Evolutionary conservation across 495 filamentous ascomycete genomes (phyloP).

Genomic region (Neurospora sp.): DNA sequence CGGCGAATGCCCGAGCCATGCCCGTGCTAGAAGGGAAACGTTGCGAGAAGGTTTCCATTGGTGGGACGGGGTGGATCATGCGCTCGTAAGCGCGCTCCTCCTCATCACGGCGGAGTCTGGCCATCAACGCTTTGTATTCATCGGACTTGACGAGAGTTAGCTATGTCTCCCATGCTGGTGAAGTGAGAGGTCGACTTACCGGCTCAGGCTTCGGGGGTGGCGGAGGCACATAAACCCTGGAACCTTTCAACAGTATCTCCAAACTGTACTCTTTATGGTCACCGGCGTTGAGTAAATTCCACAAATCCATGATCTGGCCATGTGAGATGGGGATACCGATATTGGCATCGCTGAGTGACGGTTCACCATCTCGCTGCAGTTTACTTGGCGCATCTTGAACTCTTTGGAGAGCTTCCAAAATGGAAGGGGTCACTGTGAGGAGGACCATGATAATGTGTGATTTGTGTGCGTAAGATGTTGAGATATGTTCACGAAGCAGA

Average conservation of each 20-base stretch:
- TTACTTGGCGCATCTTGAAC: not conserved
- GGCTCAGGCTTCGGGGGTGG: constrained; percentile 69
- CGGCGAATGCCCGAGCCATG: constrained; percentile 40
- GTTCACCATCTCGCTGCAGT: constrained; percentile 18
- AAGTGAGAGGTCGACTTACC: constrained; percentile 35
- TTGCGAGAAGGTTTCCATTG: constrained; percentile 45
- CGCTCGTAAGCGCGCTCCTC: constrained; percentile 71
- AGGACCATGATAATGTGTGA: constrained; percentile 52
- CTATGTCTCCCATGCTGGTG: not conserved
- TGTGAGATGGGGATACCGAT: constrained; percentile 70
- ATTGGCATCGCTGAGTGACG: constrained; percentile 34
- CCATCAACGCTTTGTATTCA: constrained; percentile 87
- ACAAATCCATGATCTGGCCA: constrained; percentile 60
- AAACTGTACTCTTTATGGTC: constrained; percentile 33
- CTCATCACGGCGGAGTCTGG: constrained; percentile 65
- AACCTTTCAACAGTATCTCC: constrained; percentile 58
- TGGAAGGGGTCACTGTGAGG: constrained; percentile 61
- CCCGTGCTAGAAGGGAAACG: constrained; percentile 42
- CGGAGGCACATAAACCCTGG: constrained; percentile 64
- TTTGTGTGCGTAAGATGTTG: not conserved
- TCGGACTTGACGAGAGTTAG: constrained; percentile 29
- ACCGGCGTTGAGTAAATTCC: constrained; percentile 40
- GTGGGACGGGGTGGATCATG: constrained; percentile 53
- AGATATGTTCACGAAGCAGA: too few species aligned
- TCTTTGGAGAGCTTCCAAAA: constrained; percentile 51